Conservation (phyloP, 441 rosid genomes). For the Caryocar brasiliense region DNA sequence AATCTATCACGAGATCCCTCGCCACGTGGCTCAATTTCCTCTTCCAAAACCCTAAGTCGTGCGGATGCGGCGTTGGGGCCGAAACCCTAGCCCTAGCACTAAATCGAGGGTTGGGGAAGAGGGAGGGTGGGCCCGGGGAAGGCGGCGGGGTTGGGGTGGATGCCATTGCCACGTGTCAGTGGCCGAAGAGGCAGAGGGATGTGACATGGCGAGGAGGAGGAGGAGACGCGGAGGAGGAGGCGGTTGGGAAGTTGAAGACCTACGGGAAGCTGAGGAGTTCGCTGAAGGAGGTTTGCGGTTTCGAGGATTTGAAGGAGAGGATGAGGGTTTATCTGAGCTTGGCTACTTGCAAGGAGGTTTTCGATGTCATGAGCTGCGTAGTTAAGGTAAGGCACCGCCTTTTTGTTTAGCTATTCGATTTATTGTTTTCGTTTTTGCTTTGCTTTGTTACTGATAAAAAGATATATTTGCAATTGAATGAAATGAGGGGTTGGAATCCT, state of each 20-base stretch:
- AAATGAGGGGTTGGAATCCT: too few relatives aligned
- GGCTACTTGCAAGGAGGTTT: constrained; percentile 58
- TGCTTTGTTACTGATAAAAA: too few relatives aligned
- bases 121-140: constrained; percentile 32
- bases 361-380: constrained; percentile 51
- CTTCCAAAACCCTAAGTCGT: constrained; percentile 45
- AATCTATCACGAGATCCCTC: constrained; percentile 59
- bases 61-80: constrained; percentile 67
- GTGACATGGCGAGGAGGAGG: constrained; percentile 36
- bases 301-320: constrained; percentile 72
- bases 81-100: too few relatives aligned
- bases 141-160: constrained; percentile 18
- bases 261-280: constrained; percentile 38
- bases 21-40: constrained; percentile 81
- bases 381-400: constrained; percentile 41
- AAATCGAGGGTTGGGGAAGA: constrained; percentile 39
- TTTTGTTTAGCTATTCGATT: background rate
- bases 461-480: too few relatives aligned
- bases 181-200: constrained; percentile 58
- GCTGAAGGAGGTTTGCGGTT: constrained; percentile 64
- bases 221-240: constrained; percentile 17
- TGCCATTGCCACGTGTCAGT: constrained; percentile 42
- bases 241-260: constrained; percentile 26
- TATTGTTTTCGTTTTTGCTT: background rate
- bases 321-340: constrained; percentile 57